Evolutionary conservation across 225 moss, liverwort and hornwort species (phyloP).

Genomic region (Pleurozium schreberi): DNA sequence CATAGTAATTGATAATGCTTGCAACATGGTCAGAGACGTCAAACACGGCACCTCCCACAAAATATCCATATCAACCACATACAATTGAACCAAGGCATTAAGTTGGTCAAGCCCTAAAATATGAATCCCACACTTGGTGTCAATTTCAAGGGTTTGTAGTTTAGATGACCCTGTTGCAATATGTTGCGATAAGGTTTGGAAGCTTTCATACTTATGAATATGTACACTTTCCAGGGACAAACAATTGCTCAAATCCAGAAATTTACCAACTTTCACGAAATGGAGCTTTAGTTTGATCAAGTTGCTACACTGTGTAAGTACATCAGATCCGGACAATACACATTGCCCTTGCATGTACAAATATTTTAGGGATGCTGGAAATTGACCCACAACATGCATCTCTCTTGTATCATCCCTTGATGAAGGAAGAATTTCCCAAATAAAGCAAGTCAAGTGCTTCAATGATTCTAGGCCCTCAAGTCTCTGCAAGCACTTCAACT

Average conservation of each 20-base stretch:
- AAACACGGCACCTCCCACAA: rapidly evolving
- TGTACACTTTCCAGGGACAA: neutral
- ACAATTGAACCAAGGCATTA: neutral
- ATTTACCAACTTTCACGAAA: rapidly evolving
- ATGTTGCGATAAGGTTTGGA: neutral
- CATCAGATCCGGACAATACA: neutral
- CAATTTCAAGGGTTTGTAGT: rapidly evolving
- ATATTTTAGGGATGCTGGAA: neutral
- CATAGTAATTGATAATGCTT: rapidly evolving
- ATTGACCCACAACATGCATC: neutral
- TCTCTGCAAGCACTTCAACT: rapidly evolving
- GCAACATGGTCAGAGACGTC: neutral
- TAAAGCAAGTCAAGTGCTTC: neutral
- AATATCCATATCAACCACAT: rapidly evolving
- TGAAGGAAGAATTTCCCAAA: rapidly evolving
- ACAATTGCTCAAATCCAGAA: neutral
- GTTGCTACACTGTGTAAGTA: neutral
- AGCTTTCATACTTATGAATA: rapidly evolving
- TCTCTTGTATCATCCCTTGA: rapidly evolving
- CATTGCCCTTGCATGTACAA: rapidly evolving
- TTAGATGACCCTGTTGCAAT: neutral
- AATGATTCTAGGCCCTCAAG: neutral
- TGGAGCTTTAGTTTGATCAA: rapidly evolving
- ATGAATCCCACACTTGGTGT: rapidly evolving
- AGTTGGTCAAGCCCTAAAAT: neutral